A percentile compares a stretch with the other conserved stretches of the same genome.
phyloP scores from a whole-genome alignment of 108 stramenopile genomes.

The Schizochytrium sp. region DNA sequence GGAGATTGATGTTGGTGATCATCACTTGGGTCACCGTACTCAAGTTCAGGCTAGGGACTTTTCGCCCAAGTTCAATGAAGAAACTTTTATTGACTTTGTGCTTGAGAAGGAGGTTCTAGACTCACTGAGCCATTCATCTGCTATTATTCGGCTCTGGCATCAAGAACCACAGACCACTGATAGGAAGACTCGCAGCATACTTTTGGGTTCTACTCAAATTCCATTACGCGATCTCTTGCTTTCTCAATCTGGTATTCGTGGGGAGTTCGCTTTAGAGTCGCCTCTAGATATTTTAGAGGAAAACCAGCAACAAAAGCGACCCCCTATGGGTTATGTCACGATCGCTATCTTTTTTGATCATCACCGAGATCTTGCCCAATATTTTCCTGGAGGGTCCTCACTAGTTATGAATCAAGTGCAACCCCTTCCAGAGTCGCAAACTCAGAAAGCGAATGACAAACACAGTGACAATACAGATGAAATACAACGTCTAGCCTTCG shows the following conservation, averaged over 20 bases:
- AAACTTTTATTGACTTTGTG: not conserved
- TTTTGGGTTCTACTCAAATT: not conserved
- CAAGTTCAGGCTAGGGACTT: not conserved
- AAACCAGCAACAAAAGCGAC: not conserved
- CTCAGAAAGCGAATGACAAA: too few relatives aligned
- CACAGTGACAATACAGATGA: too few relatives aligned
- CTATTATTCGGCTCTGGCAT: conserved; percentile 27
- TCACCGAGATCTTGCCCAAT: conserved; percentile 24
- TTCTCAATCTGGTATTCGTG: conserved; percentile 16
- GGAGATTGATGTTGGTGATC: not conserved
- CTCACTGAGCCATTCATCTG: not conserved
- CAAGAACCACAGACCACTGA: not conserved
- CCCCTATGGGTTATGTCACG: not conserved
- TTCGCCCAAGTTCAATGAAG: conserved; percentile 26
- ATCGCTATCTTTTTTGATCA: conserved; percentile 24
- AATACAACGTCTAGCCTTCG: too few relatives aligned
- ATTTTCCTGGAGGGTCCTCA: not conserved
- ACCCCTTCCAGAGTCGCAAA: too few relatives aligned
- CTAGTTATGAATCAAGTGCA: too few relatives aligned
- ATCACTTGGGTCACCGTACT: not conserved
- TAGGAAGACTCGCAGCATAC: not conserved
- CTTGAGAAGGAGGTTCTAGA: conserved; percentile 28
- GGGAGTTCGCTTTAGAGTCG: not conserved
- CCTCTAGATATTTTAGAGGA: not conserved
- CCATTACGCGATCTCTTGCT: conserved; percentile 21